These are phyloP conservation scores for Tillandsia leiboldiana DNA, from an alignment of 176 grass and related monocot species.

Conservation along the genomic window DNA sequence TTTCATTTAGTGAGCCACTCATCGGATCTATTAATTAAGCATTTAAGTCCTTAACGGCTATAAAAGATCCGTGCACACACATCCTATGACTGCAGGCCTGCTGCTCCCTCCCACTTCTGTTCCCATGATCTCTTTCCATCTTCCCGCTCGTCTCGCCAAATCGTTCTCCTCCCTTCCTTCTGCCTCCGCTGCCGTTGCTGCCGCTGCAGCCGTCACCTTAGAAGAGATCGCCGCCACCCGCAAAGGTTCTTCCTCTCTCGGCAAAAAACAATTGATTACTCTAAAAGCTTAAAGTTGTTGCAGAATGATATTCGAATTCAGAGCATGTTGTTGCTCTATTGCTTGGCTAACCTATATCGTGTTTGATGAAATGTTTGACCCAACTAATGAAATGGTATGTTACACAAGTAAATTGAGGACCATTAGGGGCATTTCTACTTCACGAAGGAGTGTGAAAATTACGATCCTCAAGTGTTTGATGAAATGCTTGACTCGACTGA, in stretches of 20 bases:
- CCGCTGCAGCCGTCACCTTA: slow-evolving; percentile 21
- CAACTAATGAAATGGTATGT: too few species aligned
- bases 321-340: neutral
- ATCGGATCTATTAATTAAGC: too few species aligned
- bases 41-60: too few species aligned
- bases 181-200: slow-evolving; percentile 12
- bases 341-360: neutral
- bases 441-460: neutral
- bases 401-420: too few species aligned
- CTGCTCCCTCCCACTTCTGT: neutral
- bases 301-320: slow-evolving; percentile 3
- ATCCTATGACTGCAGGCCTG: too few species aligned
- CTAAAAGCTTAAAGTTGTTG: neutral
- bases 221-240: slow-evolving; percentile 64
- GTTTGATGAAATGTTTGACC: too few species aligned
- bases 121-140: neutral
- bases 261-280: too few species aligned
- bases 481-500: slow-evolving; percentile 23
- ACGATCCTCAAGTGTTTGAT: slow-evolving; percentile 23
- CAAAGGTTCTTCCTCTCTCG: slow-evolving; percentile 43
- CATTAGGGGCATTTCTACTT: neutral
- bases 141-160: slow-evolving; percentile 36
- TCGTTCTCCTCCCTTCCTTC: slow-evolving; percentile 20
- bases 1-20: too few species aligned
- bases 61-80: too few species aligned